phyloP scores from a whole-genome alignment of 2,329 filamentous ascomycete species.

The Huntiella abstrusa region DNA sequence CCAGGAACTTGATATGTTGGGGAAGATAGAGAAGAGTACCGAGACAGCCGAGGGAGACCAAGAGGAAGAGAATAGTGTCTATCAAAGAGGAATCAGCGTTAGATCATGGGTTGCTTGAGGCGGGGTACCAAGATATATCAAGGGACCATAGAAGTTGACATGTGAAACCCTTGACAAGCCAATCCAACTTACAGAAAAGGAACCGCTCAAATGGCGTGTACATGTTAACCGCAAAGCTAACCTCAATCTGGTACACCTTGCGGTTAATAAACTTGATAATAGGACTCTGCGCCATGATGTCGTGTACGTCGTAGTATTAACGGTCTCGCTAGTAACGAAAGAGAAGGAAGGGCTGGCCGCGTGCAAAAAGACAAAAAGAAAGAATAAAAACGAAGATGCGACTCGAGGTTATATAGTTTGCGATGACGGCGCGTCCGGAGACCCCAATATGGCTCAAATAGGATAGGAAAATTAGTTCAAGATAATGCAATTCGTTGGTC shows the following conservation, averaged over 20 bases:
- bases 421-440: too few relatives aligned
- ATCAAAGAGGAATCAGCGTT: conserved; percentile 4
- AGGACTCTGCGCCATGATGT: conserved; percentile 11
- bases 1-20: conserved; percentile 68
- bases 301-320: background rate
- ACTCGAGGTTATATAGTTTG: background rate
- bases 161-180: conserved; percentile 2
- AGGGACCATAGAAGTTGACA: background rate
- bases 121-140: too few relatives aligned
- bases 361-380: background rate
- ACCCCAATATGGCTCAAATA: too few relatives aligned
- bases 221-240: conserved; percentile 94
- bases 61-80: conserved; percentile 87
- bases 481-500: too few relatives aligned
- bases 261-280: conserved; percentile 52
- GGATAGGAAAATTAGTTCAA: too few relatives aligned
- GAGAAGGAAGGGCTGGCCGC: background rate
- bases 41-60: conserved; percentile 69
- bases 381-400: background rate
- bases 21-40: conserved; percentile 85
- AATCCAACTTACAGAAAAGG: conserved; percentile 61
- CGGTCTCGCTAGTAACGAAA: background rate
- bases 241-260: conserved; percentile 97
- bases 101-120: background rate
- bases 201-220: conserved; percentile 91